Base-by-base conservation (phyloP, 1,139 yeast genomes). In the Scheffersomyces cryptocercus region DNA sequence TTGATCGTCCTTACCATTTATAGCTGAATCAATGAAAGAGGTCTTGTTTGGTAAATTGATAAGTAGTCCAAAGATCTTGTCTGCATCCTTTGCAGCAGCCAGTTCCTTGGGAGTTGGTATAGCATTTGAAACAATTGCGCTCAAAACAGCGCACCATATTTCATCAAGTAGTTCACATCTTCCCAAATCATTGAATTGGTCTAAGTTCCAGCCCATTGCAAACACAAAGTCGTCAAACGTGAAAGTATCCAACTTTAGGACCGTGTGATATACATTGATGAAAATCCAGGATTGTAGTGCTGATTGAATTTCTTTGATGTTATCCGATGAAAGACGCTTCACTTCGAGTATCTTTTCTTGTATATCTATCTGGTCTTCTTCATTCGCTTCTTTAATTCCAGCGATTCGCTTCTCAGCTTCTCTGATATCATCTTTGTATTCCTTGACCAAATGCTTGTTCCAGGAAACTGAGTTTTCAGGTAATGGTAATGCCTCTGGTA, bases 201-300 rank as follows among this genome's bases (percentile, higher is more conserved):
- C 73, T 34, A 64, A 57, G 41, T 65, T 66, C 86, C 86, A 80
- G 10, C 75, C 74, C 67, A 88, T 68, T 2, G 86, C 83, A 46
- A 80, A 81, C 4, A 85, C 60, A 56, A 82, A 86, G 57, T 87
- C 95, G 62, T 88, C 96, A 67, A 85, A 86, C 0, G 95, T 84
- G 52, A 88, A 85, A 0, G 87, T 79, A 56, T 85, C 91, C 15
- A 88, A 68, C 12, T 77, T 62, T 39, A 87, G 67, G 1, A 88
- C 82, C 29, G 75, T 75, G 52, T 82, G 82, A 58, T 84, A 88
- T 41, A 87, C 78, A 57, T 88, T 88, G 38, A 88, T 64, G 53
- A 88, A 88, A 5, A 81, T 70, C 96, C 96, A 88, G 4, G 78
- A 65, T 58, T 86, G 91, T 31, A 88, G 61, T 1, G 85, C 78